These are phyloP conservation scores for Aspergillus sp. DNA, from an alignment of 2,329 filamentous ascomycete species.

Conservation along the genomic window DNA sequence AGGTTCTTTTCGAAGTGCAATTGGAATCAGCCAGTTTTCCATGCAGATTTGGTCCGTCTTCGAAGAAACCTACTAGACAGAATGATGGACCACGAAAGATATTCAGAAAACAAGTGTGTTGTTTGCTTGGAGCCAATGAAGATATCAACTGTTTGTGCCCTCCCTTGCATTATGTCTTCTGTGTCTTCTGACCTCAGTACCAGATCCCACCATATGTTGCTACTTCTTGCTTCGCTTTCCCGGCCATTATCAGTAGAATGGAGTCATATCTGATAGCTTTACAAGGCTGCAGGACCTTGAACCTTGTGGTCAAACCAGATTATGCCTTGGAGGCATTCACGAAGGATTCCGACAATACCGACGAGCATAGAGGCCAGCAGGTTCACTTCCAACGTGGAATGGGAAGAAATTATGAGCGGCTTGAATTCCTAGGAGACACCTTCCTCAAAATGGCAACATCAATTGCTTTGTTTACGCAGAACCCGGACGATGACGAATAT, in stretches of 20 bases:
- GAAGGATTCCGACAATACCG: conserved; percentile 80
- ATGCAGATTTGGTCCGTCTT: conserved; percentile 63
- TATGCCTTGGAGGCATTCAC: conserved; percentile 84
- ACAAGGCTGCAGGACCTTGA: conserved; percentile 62
- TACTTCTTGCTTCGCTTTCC: conserved; percentile 65
- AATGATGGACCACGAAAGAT: conserved; percentile 43
- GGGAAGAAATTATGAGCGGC: conserved; percentile 88
- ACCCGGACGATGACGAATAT: conserved; percentile 72
- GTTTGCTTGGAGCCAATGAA: conserved; percentile 68
- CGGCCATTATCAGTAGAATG: conserved; percentile 74
- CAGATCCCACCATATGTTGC: conserved; percentile 64
- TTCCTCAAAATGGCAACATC: conserved; percentile 96
- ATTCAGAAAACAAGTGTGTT: conserved; percentile 49
- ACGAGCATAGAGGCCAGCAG: conserved; percentile 59
- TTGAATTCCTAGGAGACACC: conserved; percentile 88
- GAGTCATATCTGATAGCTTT: conserved; percentile 73
- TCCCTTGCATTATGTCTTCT: neutral
- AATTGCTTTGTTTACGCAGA: conserved; percentile 70
- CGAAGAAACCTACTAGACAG: conserved; percentile 79
- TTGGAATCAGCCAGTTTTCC: conserved; percentile 69
- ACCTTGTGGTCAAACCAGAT: conserved; percentile 55
- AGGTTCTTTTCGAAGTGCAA: conserved; percentile 45
- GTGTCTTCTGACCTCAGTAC: conserved; percentile 11
- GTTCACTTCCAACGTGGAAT: conserved; percentile 74
- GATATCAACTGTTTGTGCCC: conserved; percentile 61